These are phyloP conservation scores for Leccinum glutinopallens DNA, from an alignment of 1,284 basidiomycete species.

Conservation along the genomic window DNA sequence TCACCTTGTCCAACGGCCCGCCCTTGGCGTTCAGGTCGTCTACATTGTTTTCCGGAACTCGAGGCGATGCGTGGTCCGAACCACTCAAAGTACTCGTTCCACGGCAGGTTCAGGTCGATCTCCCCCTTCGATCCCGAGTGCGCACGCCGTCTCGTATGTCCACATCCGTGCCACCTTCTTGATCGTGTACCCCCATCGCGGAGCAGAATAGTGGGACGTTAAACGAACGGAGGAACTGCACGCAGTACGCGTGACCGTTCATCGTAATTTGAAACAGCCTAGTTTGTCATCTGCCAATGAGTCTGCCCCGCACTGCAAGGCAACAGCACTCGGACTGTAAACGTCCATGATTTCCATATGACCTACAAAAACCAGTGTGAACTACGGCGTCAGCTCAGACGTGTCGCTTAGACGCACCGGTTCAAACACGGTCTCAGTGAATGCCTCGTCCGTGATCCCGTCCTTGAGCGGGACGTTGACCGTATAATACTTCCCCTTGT, in stretches of 20 bases:
- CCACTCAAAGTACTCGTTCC: constrained; percentile 98
- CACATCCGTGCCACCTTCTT: constrained; percentile 89
- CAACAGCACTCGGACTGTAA: constrained; percentile 86
- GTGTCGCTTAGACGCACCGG: constrained; percentile 58
- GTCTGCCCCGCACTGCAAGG: constrained; percentile 96
- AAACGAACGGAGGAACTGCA: constrained; percentile 83
- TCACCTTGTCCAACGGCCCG: constrained; percentile 79
- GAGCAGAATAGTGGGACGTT: constrained; percentile 90
- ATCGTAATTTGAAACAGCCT: constrained; percentile 97
- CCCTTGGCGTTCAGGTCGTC: constrained; percentile 90
- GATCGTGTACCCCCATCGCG: constrained; percentile 98
- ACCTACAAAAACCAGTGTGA: constrained; percentile 51
- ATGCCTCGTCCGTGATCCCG: constrained; percentile 86
- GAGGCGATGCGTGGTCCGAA: constrained; percentile 95
- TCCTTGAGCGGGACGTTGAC: constrained; percentile 95
- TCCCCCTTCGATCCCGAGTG: constrained; percentile 78
- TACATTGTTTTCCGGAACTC: constrained; percentile 94
- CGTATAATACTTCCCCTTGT: constrained; percentile 86
- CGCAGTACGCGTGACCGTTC: constrained; percentile 92
- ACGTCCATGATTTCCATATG: constrained; percentile 85
- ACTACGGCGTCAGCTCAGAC: not conserved
- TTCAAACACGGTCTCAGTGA: constrained; percentile 79
- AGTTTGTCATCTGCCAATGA: constrained; percentile 95
- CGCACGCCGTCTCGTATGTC: constrained; percentile 97
- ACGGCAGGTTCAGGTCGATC: constrained; percentile 85